Evolutionary conservation across 495 filamentous ascomycete species (phyloP), one percentile per base, ranked within the genome.

Genomic region (Aspergillus haitiensis): DNA sequence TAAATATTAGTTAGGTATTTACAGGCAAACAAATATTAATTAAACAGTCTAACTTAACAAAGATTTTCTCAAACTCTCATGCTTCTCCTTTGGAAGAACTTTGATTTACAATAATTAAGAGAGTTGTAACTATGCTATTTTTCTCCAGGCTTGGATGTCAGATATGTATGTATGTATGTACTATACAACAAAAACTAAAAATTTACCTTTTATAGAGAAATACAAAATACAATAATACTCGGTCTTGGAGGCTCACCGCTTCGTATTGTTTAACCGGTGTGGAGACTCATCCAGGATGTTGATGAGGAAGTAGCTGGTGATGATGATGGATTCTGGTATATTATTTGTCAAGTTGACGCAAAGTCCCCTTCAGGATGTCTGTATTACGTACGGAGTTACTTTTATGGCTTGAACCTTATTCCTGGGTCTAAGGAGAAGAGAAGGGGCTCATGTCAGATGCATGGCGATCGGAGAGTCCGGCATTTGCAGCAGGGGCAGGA

Each of bases 401-500:
- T 10, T 47, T 7, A 51, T 51, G 48, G 48, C 48, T 15, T 51
- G 48, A 51, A 51, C 48, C 48, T 51, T 51, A 51, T 51, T 47
- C 18, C 48, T 18, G n/a, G n/a, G 18, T 50, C 32, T 10, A 5
- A 6, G 48, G 4, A 32, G 9, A 21, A 15, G 12, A 8, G 37
- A 15, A 47, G 33, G 47, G 46, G 9, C 21, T 53, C 48, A 53
- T 53, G 36, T 59, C 57, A 53, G 49, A 59, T 52, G 35, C 18
- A 34, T 47, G 35, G 33, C 33, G 55, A 58, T 58, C 55, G 18
- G 55, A 49, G 45, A n/a, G 10, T 10, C 9, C n/a, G 12, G 44
- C 13, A 18, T 18, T 47, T 47, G 37, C 52, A 9, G 11, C 52
- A 35, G 33, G 33, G 31, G 51, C 21, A 27, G 21, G 21, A 27